phyloP scores from a whole-genome alignment of 192 early-diverging fungal species.

The Diversispora epigaea region DNA sequence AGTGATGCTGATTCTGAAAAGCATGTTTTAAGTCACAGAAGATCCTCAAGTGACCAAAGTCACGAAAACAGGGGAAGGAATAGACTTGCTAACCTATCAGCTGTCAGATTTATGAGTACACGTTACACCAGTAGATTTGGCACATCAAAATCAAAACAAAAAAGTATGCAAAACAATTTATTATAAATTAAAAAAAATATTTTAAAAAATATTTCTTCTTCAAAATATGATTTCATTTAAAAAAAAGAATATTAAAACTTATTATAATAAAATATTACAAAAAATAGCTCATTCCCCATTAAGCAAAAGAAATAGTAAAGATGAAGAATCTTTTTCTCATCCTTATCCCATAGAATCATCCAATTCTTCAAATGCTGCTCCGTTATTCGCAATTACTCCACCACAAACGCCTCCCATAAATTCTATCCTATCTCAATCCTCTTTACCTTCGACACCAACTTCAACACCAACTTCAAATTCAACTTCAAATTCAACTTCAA shows the following conservation, averaged over 20 bases:
- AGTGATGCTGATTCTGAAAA: constrained; percentile 12
- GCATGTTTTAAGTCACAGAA: constrained; percentile 1
- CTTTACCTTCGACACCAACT: not conserved
- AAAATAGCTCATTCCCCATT: not conserved
- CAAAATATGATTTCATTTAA: too few species aligned
- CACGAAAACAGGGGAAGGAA: not conserved
- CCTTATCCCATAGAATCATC: not conserved
- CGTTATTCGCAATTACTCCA: not conserved
- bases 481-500: too few species aligned
- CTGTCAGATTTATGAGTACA: not conserved
- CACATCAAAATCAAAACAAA: not conserved
- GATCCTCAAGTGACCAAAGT: constrained; percentile 18
- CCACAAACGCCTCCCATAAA: not conserved
- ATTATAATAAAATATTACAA: not conserved
- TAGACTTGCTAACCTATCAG: not conserved
- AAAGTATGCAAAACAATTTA: not conserved
- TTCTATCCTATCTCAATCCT: constrained; percentile 4
- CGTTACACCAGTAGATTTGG: not conserved
- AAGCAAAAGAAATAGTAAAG: not conserved
- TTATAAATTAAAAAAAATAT: not conserved
- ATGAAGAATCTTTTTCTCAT: constrained; percentile 1
- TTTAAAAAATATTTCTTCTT: not conserved
- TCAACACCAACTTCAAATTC: too few species aligned
- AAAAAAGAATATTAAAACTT: too few species aligned
- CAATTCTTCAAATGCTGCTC: not conserved